phyloP scores from a whole-genome alignment of 192 early-diverging fungal genomes.

The Lobosporangium transversale region DNA sequence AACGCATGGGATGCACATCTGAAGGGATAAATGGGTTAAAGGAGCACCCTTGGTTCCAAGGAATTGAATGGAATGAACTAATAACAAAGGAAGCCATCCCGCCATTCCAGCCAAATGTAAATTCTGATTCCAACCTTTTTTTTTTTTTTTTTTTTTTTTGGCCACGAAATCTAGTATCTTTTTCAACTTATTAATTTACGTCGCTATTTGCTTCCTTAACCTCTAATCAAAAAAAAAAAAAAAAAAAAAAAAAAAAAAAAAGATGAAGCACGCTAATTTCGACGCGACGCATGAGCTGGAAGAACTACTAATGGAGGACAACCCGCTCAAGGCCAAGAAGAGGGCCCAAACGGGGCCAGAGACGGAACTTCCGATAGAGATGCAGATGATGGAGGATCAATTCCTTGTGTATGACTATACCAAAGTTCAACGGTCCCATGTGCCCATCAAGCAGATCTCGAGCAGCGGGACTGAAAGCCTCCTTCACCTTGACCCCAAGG shows the following conservation, averaged over 20 bases:
- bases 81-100: conserved; percentile 77
- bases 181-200: neutral
- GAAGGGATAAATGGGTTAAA: conserved; percentile 76
- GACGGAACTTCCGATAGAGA: conserved; percentile 62
- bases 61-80: conserved; percentile 80
- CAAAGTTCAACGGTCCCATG: conserved; percentile 56
- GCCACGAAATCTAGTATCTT: neutral
- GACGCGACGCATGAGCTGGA: conserved; percentile 97
- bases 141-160: too few relatives aligned
- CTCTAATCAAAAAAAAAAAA: conserved; percentile 75
- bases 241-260: too few relatives aligned
- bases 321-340: conserved; percentile 86
- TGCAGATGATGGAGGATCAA: conserved; percentile 83
- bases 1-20: conserved; percentile 81
- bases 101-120: conserved; percentile 88
- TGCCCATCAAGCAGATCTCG: conserved; percentile 4
- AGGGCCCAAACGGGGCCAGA: conserved; percentile 56
- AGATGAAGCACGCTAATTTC: conserved; percentile 92
- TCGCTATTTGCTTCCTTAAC: neutral
- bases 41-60: conserved; percentile 81
- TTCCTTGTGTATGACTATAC: conserved; percentile 79
- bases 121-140: too few relatives aligned
- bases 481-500: neutral
- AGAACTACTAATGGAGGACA: conserved; percentile 96
- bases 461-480: neutral